Conservation (phyloP, 306 rosid species). For the peach (Prunus persica) region Prunus_persica_NCBIv2 NC_034009.1:8270001-8270500, state of each 20-base stretch:
- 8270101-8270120: neutral
- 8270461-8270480: too few species aligned
- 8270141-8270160: neutral
- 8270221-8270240: slow-evolving; percentile 15
- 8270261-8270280: slow-evolving; percentile 29
- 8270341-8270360: neutral
- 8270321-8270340: neutral
- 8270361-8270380: too few species aligned
- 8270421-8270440: too few species aligned
- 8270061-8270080: neutral
- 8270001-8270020: neutral
- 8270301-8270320: neutral
- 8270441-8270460: too few species aligned
- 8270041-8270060: neutral
- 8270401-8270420: neutral
- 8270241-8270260: slow-evolving; percentile 26
- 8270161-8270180: neutral
- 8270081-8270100: neutral
- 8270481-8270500: too few species aligned
- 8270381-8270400: neutral
- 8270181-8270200: slow-evolving; percentile 20
- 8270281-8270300: neutral
- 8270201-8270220: slow-evolving; percentile 26
- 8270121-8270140: neutral
- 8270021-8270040: neutral